These are phyloP conservation scores for Schizophyllum commune DNA, from an alignment of 1,284 basidiomycete species.

Conservation along the genomic window DNA sequence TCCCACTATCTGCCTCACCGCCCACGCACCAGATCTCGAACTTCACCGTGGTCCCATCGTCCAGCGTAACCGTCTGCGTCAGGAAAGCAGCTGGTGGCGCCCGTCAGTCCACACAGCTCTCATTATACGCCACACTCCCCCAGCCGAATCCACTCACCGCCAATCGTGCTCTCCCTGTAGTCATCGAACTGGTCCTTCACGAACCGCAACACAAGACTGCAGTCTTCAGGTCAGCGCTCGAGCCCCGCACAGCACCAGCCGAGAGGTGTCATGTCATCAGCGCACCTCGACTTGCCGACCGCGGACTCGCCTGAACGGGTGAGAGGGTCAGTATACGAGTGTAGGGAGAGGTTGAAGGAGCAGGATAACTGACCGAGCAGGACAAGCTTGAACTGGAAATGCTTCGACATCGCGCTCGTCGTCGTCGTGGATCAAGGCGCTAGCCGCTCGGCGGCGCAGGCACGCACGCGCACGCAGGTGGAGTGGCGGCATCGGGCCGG, in stretches of 20 bases:
- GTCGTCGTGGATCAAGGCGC: background rate
- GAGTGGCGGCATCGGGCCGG: background rate
- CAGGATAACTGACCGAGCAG: constrained; percentile 60
- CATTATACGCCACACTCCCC: background rate
- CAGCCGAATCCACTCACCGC: constrained; percentile 40
- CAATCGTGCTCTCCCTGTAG: constrained; percentile 88
- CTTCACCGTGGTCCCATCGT: constrained; percentile 88
- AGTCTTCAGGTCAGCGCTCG: constrained; percentile 9
- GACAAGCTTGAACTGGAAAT: constrained; percentile 87
- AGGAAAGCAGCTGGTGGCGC: constrained; percentile 76
- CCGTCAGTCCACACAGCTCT: constrained; percentile 1
- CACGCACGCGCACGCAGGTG: background rate
- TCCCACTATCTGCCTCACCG: background rate
- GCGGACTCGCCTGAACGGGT: constrained; percentile 78
- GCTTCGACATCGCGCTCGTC: constrained; percentile 61
- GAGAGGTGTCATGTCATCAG: background rate
- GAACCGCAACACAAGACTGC: constrained; percentile 87
- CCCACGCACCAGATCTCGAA: constrained; percentile 87
- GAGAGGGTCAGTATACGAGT: background rate
- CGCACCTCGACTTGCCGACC: constrained; percentile 90
- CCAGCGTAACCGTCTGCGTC: constrained; percentile 89
- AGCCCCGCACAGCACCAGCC: background rate
- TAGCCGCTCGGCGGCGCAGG: background rate
- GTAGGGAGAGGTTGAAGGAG: background rate
- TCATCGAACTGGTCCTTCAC: constrained; percentile 98